Percentiles rank a stretch among this genome's conserved stretches.
Conservation (phyloP, 1,284 basidiomycete species). For the Exsudoporus floridanus region DNA sequence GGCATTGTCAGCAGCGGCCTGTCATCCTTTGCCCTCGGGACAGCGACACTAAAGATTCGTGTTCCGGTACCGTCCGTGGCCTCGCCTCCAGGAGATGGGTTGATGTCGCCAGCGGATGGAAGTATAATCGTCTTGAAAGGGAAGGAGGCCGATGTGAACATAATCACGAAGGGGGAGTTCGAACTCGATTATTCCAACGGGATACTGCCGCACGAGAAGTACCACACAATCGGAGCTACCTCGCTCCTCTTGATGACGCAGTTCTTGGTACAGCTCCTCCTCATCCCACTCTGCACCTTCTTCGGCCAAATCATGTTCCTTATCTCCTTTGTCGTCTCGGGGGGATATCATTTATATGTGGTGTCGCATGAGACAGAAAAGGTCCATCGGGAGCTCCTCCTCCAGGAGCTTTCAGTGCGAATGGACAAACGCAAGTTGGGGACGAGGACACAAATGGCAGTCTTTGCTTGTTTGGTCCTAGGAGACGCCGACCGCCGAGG, state of each 20-base stretch:
- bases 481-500: constrained; percentile 2
- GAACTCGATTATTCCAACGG: constrained; percentile 20
- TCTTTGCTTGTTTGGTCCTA: constrained; percentile 26
- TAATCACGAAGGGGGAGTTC: constrained; percentile 31
- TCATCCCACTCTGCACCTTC: constrained; percentile 23
- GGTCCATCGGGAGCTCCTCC: constrained; percentile 26
- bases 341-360: constrained; percentile 31
- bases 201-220: constrained; percentile 6
- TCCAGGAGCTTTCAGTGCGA: constrained; percentile 5
- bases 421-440: constrained; percentile 19
- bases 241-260: constrained; percentile 30
- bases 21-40: constrained; percentile 28
- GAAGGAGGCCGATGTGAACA: constrained; percentile 26
- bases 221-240: constrained; percentile 17
- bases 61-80: constrained; percentile 20
- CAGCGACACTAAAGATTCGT: constrained; percentile 22
- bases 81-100: constrained; percentile 29
- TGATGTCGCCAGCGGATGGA: constrained; percentile 20
- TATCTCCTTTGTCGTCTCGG: constrained; percentile 26
- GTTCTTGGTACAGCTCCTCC: constrained; percentile 29
- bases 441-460: constrained; percentile 33
- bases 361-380: constrained; percentile 22
- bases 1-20: constrained; percentile 31
- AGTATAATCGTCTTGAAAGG: constrained; percentile 27
- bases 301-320: constrained; percentile 34